phyloP scores from a whole-genome alignment of 768 basidiomycete genomes.

The Suillus brevipes region DNA sequence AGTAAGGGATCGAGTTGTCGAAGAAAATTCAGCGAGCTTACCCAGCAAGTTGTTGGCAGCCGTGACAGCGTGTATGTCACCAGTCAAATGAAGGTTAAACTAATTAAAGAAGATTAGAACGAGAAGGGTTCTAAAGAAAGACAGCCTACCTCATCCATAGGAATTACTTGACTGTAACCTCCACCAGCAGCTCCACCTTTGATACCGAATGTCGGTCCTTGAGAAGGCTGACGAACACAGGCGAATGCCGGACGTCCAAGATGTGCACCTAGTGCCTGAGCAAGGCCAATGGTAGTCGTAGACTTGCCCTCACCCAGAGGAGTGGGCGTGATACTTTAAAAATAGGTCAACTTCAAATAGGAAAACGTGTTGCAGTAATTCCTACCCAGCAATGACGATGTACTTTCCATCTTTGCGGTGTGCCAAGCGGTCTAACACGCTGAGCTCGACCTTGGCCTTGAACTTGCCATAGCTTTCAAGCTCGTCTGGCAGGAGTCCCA shows the following conservation, averaged over 20 bases:
- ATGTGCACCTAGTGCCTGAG: slow-evolving; percentile 94
- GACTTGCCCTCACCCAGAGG: slow-evolving; percentile 98
- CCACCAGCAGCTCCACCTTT: slow-evolving; percentile 99
- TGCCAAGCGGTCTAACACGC: slow-evolving; percentile 77
- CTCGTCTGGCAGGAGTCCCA: slow-evolving; percentile 84
- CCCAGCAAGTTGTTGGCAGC: slow-evolving; percentile 97
- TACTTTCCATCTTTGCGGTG: slow-evolving; percentile 94
- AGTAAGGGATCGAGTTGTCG: not conserved
- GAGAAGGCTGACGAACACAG: slow-evolving; percentile 96
- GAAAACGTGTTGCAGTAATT: slow-evolving; percentile 2
- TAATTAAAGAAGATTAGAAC: slow-evolving; percentile 27
- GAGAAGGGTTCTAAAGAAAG: slow-evolving; percentile 5
- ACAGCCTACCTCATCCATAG: slow-evolving; percentile 86
- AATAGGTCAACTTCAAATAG: slow-evolving; percentile 15
- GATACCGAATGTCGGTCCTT: slow-evolving; percentile 98
- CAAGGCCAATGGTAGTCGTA: slow-evolving; percentile 95
- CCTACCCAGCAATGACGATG: slow-evolving; percentile 89
- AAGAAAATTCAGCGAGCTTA: slow-evolving; percentile 30
- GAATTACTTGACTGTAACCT: slow-evolving; percentile 98
- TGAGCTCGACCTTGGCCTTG: slow-evolving; percentile 96
- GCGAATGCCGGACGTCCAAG: slow-evolving; percentile 91
- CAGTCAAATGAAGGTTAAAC: slow-evolving; percentile 96
- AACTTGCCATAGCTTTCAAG: slow-evolving; percentile 93
- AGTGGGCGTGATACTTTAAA: slow-evolving; percentile 84
- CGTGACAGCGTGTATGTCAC: slow-evolving; percentile 96